A percentile compares a stretch with the other conserved stretches of the same genome.
Evolutionary conservation across 164 flowering plant species (phyloP).

Genomic region (Cinnamomum chago): DNA sequence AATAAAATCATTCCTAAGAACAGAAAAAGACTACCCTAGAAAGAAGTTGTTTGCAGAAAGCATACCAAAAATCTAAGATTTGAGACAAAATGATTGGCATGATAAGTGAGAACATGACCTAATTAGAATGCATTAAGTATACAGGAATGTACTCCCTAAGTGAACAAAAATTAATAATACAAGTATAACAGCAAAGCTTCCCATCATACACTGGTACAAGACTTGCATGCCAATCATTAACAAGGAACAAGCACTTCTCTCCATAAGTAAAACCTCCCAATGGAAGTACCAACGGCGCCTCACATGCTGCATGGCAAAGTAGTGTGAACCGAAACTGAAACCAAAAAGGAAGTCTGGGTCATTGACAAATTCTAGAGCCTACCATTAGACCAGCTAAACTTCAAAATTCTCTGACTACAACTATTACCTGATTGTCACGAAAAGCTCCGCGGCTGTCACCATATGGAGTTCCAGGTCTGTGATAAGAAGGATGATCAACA

Average conservation of each 20-base stretch:
- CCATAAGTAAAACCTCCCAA: slow-evolving; percentile 89
- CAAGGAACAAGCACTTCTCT: slow-evolving; percentile 84
- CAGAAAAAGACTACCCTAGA: too few species aligned
- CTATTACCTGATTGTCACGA: slow-evolving; percentile 86
- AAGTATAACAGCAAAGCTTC: neutral
- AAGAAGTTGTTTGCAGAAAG: neutral
- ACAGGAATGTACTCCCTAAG: neutral
- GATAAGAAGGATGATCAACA: slow-evolving; percentile 88
- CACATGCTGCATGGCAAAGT: slow-evolving; percentile 97
- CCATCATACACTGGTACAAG: slow-evolving; percentile 84
- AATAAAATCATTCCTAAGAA: too few species aligned
- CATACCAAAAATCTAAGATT: neutral
- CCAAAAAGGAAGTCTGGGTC: slow-evolving; percentile 3
- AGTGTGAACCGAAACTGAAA: slow-evolving; percentile 85
- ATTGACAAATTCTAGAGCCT: neutral
- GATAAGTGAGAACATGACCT: neutral
- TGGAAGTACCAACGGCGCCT: slow-evolving; percentile 93
- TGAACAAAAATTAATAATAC: neutral
- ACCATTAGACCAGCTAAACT: neutral
- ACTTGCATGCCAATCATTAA: slow-evolving; percentile 97
- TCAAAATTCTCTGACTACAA: slow-evolving; percentile 7
- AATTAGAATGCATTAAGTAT: neutral
- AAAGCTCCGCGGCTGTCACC: slow-evolving; percentile 85
- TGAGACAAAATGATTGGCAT: neutral
- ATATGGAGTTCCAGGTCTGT: slow-evolving; percentile 90